Evolutionary conservation across 768 basidiomycete genomes (phyloP).

Genomic region (Calocybe indica): DNA sequence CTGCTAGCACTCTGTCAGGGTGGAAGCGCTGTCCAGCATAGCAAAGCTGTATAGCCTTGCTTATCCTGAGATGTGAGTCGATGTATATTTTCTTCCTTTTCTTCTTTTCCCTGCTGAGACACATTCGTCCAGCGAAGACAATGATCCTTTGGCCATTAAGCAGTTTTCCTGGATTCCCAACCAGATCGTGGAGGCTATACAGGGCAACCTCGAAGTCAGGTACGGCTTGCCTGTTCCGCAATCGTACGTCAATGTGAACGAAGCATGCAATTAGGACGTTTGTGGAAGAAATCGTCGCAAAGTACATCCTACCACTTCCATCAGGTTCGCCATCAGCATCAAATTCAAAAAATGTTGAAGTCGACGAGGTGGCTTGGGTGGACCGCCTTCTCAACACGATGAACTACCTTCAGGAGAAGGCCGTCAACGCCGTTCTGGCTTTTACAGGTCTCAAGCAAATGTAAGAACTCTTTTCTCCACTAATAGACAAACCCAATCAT

Average conservation of each 20-base stretch:
- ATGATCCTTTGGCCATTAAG: conserved; percentile 60
- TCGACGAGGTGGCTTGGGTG: conserved; percentile 83
- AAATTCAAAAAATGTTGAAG: conserved; percentile 41
- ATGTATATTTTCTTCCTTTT: not conserved
- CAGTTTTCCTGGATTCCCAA: conserved; percentile 96
- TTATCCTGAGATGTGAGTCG: conserved; percentile 81
- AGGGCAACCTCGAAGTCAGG: conserved; percentile 54
- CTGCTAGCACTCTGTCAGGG: conserved; percentile 42
- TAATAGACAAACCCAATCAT: conserved; percentile 1
- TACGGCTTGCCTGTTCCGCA: conserved; percentile 18
- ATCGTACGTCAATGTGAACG: not conserved
- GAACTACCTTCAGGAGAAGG: conserved; percentile 57
- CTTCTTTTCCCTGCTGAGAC: not conserved
- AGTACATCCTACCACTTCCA: conserved; percentile 82
- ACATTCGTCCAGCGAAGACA: conserved; percentile 60
- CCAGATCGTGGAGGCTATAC: conserved; percentile 52
- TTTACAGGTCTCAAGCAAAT: conserved; percentile 57
- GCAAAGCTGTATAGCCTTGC: conserved; percentile 78
- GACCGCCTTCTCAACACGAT: conserved; percentile 75
- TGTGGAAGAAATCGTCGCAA: conserved; percentile 62
- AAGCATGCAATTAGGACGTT: conserved; percentile 31
- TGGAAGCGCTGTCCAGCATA: conserved; percentile 71
- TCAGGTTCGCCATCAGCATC: conserved; percentile 31
- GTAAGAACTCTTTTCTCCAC: conserved; percentile 32
- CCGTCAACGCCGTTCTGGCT: conserved; percentile 48